Conservation (phyloP, 768 basidiomycete genomes). For the Termitomyces bulborhizus region DNA sequence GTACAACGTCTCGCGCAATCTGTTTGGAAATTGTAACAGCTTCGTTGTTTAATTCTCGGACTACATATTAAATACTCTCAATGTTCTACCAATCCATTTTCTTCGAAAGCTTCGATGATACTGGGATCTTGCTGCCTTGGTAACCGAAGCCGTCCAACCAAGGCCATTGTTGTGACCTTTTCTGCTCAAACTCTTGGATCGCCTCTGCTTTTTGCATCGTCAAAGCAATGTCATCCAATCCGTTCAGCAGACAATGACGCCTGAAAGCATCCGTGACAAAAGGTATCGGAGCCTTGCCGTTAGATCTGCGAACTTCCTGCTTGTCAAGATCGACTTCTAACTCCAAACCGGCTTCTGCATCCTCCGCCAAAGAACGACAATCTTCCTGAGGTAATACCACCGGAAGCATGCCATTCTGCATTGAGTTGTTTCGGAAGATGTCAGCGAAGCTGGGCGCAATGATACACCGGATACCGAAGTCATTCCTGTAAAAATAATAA, state of each 20-base stretch:
- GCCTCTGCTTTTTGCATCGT: conserved; percentile 73
- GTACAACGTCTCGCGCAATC: not conserved
- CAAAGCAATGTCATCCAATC: conserved; percentile 93
- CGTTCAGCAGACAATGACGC: conserved; percentile 89
- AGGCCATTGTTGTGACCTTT: conserved; percentile 76
- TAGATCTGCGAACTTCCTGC: conserved; percentile 66
- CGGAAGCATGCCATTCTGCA: conserved; percentile 93
- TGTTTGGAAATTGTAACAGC: not conserved
- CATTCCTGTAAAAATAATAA: conserved; percentile 42
- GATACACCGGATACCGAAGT: conserved; percentile 86
- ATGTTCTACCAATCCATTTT: conserved; percentile 69
- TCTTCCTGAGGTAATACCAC: conserved; percentile 63
- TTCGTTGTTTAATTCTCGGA: not conserved
- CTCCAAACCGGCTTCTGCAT: conserved; percentile 70
- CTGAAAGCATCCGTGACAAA: conserved; percentile 90
- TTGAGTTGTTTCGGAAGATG: conserved; percentile 83
- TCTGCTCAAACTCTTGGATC: conserved; percentile 79
- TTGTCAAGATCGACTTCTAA: conserved; percentile 84
- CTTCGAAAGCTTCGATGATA: conserved; percentile 32
- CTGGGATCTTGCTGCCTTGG: conserved; percentile 68
- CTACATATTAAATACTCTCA: not conserved
- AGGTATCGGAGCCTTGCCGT: conserved; percentile 64
- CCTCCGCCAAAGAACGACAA: conserved; percentile 66
- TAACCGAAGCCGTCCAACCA: conserved; percentile 98
- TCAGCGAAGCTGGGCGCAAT: conserved; percentile 89